Evolutionary conservation across 768 basidiomycete genomes (phyloP).

Genomic region (Lactifluus subvellereus): DNA sequence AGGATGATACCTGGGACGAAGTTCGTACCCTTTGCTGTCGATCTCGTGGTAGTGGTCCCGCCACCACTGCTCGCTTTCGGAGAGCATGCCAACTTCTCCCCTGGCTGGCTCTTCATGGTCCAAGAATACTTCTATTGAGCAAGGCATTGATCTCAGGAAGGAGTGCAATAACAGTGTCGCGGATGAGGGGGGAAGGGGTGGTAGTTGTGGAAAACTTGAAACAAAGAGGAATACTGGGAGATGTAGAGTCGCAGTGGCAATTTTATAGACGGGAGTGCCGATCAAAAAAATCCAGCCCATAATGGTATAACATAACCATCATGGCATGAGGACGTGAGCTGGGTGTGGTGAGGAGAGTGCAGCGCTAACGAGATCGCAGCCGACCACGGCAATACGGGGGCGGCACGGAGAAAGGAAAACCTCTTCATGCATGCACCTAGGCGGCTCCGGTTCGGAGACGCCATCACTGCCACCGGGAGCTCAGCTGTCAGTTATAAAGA

Average conservation of each 20-base stretch:
- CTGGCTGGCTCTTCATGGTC: not conserved
- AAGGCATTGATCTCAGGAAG: not conserved
- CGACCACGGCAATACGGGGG: too few relatives aligned
- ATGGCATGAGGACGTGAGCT: too few relatives aligned
- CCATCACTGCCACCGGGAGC: too few relatives aligned
- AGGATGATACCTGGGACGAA: slow-evolving; percentile 5
- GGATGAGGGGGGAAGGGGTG: too few relatives aligned
- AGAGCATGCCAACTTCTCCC: slow-evolving; percentile 2
- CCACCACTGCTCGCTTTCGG: slow-evolving; percentile 1
- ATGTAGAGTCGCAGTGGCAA: not conserved
- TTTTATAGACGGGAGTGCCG: not conserved
- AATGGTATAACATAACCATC: too few relatives aligned
- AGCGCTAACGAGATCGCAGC: too few relatives aligned
- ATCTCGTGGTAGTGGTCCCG: not conserved
- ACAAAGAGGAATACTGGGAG: not conserved
- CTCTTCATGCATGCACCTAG: too few relatives aligned
- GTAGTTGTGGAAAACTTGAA: not conserved
- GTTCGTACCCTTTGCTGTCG: slow-evolving; percentile 3
- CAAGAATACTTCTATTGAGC: not conserved
- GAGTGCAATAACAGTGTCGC: not conserved
- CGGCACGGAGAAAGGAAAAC: too few relatives aligned
- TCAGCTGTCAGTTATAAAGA: too few relatives aligned
- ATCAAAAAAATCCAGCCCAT: not conserved
- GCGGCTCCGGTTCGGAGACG: too few relatives aligned
- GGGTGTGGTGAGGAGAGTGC: too few relatives aligned